Conservation (phyloP, 305 asterid species). For the Fraxinus sp. region DNA sequence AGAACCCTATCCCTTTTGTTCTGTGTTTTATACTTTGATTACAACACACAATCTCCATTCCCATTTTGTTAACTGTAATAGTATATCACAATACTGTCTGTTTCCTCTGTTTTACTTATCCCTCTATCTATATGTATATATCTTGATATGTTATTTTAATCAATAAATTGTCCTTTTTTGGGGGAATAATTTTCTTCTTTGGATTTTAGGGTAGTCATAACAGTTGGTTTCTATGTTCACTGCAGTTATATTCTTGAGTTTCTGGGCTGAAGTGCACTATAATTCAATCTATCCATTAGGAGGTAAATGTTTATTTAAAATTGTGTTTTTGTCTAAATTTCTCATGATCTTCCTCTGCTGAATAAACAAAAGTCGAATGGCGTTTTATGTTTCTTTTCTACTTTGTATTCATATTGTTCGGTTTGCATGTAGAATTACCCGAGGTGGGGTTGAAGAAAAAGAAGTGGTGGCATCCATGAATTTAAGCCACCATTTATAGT, state of each 20-base stretch:
- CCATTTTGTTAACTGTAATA: not conserved
- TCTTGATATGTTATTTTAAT: not conserved
- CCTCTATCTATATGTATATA: not conserved
- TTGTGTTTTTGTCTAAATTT: not conserved
- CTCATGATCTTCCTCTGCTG: not conserved
- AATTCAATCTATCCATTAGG: conserved; percentile 87
- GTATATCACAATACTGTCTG: not conserved
- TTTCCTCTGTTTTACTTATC: not conserved
- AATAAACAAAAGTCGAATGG: not conserved
- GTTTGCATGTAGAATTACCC: conserved; percentile 51
- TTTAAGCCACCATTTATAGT: not conserved
- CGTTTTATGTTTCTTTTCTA: not conserved
- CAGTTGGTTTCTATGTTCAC: not conserved
- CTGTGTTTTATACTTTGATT: not conserved
- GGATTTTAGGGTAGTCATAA: not conserved
- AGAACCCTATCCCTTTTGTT: not conserved
- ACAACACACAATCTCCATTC: not conserved
- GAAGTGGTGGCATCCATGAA: conserved; percentile 54
- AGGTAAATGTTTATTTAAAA: conserved; percentile 42
- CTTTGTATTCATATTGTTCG: not conserved
- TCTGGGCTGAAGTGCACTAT: conserved; percentile 96
- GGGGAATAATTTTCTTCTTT: not conserved
- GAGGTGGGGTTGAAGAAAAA: conserved; percentile 44
- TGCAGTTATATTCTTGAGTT: conserved; percentile 92
- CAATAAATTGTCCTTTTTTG: not conserved